Conservation (phyloP, 73 alveolate genomes). For the Paramecium bursaria region DNA sequence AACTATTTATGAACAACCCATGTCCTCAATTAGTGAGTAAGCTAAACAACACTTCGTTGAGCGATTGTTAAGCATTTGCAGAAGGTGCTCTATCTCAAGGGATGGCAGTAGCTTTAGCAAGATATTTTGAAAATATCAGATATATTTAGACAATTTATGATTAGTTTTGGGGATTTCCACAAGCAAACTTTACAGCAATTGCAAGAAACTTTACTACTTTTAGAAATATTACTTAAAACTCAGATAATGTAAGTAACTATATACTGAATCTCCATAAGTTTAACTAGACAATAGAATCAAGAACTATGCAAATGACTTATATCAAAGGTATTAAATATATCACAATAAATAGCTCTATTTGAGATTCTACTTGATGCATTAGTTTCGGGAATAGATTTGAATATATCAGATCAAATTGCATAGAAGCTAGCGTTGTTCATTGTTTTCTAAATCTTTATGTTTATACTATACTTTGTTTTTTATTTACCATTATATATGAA, state of each 20-base stretch:
- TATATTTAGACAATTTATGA: neutral
- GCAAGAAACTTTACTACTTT: neutral
- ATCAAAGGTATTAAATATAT: slow-evolving; percentile 18
- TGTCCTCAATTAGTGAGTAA: neutral
- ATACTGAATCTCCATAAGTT: slow-evolving; percentile 4
- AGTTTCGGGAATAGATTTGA: too few relatives aligned
- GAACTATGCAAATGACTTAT: neutral
- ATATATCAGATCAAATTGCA: too few relatives aligned
- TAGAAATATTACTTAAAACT: neutral
- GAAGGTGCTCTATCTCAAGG: neutral
- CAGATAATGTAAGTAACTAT: neutral
- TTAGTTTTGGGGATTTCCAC: neutral
- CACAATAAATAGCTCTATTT: too few relatives aligned
- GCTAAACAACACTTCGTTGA: neutral
- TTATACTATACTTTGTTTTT: slow-evolving; percentile 12
- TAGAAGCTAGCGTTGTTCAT: slow-evolving; percentile 23
- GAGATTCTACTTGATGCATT: too few relatives aligned
- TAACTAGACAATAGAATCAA: too few relatives aligned
- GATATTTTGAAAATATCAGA: slow-evolving; percentile 23
- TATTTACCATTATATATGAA: slow-evolving; percentile 11
- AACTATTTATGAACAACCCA: slow-evolving; percentile 4
- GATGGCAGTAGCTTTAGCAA: slow-evolving; percentile 37
- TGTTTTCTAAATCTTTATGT: slow-evolving; percentile 3
- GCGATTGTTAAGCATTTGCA: neutral
- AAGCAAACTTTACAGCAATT: neutral